phyloP scores from a whole-genome alignment of 441 rosid species.

The Eutrema salsugineum region DNA sequence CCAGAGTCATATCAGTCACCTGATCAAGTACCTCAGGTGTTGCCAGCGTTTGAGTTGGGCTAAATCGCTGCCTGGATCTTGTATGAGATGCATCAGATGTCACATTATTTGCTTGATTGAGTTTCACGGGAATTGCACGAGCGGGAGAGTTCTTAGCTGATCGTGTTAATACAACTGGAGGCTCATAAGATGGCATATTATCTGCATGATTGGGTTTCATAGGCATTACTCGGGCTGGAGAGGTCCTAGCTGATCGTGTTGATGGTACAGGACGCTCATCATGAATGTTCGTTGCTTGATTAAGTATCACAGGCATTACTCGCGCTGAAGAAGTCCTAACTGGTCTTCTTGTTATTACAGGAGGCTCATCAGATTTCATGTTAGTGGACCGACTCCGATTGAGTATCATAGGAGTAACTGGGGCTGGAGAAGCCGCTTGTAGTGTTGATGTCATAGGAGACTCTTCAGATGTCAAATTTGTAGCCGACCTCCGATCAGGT shows the following conservation, averaged over 20 bases:
- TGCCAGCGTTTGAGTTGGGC: constrained; percentile 6
- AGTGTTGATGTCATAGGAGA: constrained; percentile 1
- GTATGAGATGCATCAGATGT: constrained; percentile 11
- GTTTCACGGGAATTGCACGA: constrained; percentile 12
- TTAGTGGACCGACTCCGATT: constrained; percentile 12
- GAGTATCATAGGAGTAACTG: constrained; percentile 6
- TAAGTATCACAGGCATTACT: constrained; percentile 11
- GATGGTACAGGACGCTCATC: constrained; percentile 13
- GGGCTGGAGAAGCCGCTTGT: neutral
- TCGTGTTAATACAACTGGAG: constrained; percentile 22
- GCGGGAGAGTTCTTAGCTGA: constrained; percentile 27
- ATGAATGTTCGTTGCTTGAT: constrained; percentile 15
- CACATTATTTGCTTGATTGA: constrained; percentile 12
- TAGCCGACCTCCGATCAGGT: constrained; percentile 3
- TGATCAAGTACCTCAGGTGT: constrained; percentile 3
- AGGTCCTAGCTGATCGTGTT: constrained; percentile 24
- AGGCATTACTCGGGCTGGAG: constrained; percentile 19
- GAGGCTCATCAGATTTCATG: constrained; percentile 15
- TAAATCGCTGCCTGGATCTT: constrained; percentile 16
- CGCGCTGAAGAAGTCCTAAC: constrained; percentile 19
- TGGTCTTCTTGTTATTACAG: constrained; percentile 17
- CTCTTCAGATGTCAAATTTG: constrained; percentile 17
- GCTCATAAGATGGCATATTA: constrained; percentile 9
- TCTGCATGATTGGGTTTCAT: constrained; percentile 18
- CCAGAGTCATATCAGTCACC: constrained; percentile 21